These are phyloP conservation scores for Xylariomycetidae sp. DNA, from an alignment of 2,329 filamentous ascomycete genomes.

Conservation along the genomic window DNA sequence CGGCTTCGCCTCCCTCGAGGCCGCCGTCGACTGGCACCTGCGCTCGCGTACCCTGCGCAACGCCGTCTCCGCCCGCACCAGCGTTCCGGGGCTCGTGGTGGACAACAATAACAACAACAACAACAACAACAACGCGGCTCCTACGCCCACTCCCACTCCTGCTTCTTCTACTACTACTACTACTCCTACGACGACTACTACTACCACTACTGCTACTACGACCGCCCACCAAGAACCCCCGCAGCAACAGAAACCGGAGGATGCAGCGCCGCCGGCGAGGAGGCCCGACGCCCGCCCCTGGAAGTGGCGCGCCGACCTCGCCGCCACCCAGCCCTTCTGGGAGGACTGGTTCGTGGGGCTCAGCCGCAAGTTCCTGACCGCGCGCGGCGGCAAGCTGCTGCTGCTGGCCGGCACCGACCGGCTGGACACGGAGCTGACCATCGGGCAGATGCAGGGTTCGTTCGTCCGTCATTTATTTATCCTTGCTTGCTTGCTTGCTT, in stretches of 20 bases:
- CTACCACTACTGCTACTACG: background rate
- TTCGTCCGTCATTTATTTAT: conserved; percentile 2
- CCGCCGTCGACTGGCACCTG: conserved; percentile 90
- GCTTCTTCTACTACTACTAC: background rate
- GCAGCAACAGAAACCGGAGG: background rate
- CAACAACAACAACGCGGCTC: background rate
- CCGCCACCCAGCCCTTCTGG: conserved; percentile 84
- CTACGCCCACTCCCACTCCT: background rate
- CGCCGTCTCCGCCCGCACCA: conserved; percentile 73
- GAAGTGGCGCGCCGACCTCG: conserved; percentile 82
- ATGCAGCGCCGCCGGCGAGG: background rate
- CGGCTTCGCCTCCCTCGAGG: conserved; percentile 69
- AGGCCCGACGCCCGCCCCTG: conserved; percentile 45
- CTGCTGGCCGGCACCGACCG: conserved; percentile 27
- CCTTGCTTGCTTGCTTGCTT: background rate
- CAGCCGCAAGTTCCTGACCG: conserved; percentile 79
- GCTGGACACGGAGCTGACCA: conserved; percentile 29
- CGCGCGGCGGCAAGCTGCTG: conserved; percentile 50
- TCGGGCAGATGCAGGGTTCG: conserved; percentile 30
- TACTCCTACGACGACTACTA: background rate
- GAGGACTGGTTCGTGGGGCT: conserved; percentile 87
- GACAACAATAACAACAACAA: background rate
- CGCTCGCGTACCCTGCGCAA: conserved; percentile 84
- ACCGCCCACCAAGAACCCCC: too few relatives aligned
- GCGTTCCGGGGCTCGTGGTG: conserved; percentile 73